These are phyloP conservation scores for Crotalaria pallida DNA, from an alignment of 306 rosid genomes.

Conservation along the genomic window DNA sequence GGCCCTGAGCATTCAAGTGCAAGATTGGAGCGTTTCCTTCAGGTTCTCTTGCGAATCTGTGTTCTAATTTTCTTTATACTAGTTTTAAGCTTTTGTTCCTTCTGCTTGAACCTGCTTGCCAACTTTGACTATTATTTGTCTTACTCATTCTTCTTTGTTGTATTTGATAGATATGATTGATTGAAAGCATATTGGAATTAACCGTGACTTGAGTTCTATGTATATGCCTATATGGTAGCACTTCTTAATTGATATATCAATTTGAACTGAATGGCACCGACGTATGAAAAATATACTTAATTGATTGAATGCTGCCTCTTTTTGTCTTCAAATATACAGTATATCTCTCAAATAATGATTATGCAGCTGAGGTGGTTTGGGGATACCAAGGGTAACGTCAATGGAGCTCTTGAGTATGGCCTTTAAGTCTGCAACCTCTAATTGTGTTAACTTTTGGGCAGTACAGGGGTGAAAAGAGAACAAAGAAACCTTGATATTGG, in stretches of 20 bases:
- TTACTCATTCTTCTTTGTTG: slow-evolving; percentile 5
- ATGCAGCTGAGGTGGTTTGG: background rate
- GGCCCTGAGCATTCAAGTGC: slow-evolving; percentile 99
- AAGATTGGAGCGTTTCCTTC: slow-evolving; percentile 88
- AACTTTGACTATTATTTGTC: background rate
- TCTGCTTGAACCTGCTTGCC: slow-evolving; percentile 3
- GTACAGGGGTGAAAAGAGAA: background rate
- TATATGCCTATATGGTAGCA: background rate
- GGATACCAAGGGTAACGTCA: background rate
- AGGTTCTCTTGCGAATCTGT: slow-evolving; percentile 43
- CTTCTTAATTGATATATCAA: slow-evolving; percentile 2
- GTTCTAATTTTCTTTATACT: slow-evolving; percentile 6
- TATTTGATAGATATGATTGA: slow-evolving; percentile 11
- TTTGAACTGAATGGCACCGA: background rate
- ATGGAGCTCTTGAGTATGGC: background rate
- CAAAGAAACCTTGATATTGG: background rate
- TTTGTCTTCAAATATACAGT: too few species aligned
- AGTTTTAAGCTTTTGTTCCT: background rate
- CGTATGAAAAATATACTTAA: background rate
- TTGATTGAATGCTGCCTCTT: background rate
- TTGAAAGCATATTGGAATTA: background rate
- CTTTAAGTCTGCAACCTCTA: background rate
- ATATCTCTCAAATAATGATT: slow-evolving; percentile 4
- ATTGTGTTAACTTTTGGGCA: background rate
- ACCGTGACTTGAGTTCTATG: background rate